A percentile compares a stretch with the other conserved stretches of the same genome.
Evolutionary conservation across 2,329 filamentous ascomycete species (phyloP).

Genomic region (Claviceps lovelessii): DNA sequence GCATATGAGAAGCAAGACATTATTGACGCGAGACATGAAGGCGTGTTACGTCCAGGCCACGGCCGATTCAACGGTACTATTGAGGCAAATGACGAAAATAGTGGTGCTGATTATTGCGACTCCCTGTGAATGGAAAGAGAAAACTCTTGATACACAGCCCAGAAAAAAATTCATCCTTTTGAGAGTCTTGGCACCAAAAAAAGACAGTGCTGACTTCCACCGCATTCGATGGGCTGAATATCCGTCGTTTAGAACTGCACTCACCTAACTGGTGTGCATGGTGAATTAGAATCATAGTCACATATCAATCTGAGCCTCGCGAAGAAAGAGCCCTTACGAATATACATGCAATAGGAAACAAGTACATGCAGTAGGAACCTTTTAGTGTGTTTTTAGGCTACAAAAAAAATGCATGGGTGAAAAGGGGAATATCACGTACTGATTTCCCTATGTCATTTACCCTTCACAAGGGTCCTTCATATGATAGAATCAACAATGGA

Average conservation of each 20-base stretch:
- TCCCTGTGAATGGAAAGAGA: neutral
- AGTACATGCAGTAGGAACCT: conserved; percentile 14
- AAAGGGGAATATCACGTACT: too few species aligned
- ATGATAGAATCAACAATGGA: too few species aligned
- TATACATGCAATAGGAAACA: conserved; percentile 10
- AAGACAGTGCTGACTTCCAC: too few species aligned
- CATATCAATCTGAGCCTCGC: conserved; percentile 5
- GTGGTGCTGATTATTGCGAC: neutral
- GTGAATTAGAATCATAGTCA: too few species aligned
- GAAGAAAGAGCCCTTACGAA: conserved; percentile 20
- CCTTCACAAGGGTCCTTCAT: too few species aligned
- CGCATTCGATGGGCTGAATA: too few species aligned
- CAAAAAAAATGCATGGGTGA: too few species aligned
- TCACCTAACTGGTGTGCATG: too few species aligned
- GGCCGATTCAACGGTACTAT: conserved; percentile 27
- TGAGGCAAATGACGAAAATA: conserved; percentile 6
- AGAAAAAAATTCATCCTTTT: neutral
- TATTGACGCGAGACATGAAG: conserved; percentile 22
- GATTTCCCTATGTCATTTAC: too few species aligned
- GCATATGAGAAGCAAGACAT: conserved; percentile 19
- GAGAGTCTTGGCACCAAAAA: too few species aligned
- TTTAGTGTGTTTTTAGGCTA: too few species aligned
- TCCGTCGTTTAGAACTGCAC: too few species aligned
- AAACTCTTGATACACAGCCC: neutral
- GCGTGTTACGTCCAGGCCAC: conserved; percentile 19